These are phyloP conservation scores for Pisolithus microcarpus DNA, from an alignment of 768 basidiomycete genomes.

Conservation along the genomic window DNA sequence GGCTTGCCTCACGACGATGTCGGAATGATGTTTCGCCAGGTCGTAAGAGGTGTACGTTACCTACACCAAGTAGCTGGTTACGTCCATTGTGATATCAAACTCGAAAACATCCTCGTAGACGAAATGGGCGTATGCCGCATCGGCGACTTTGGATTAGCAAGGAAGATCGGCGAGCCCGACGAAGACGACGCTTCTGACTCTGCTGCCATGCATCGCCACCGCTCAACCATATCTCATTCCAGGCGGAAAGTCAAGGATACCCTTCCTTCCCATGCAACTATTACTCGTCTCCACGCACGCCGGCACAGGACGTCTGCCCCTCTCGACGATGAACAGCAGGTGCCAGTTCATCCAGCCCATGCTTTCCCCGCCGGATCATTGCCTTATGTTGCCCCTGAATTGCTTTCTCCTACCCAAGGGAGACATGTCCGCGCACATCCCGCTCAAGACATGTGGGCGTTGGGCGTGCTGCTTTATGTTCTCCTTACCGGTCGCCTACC, in stretches of 20 bases:
- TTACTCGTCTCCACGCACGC: slow-evolving; percentile 25
- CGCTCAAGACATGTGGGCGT: slow-evolving; percentile 92
- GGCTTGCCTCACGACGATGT: slow-evolving; percentile 71
- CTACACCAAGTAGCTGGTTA: slow-evolving; percentile 69
- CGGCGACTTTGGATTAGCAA: slow-evolving; percentile 77
- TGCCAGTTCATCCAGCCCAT: slow-evolving; percentile 27
- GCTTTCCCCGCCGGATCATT: slow-evolving; percentile 75
- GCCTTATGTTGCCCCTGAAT: slow-evolving; percentile 86
- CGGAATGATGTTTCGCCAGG: slow-evolving; percentile 80
- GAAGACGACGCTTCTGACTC: slow-evolving; percentile 26
- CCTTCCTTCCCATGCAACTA: slow-evolving; percentile 11
- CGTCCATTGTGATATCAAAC: slow-evolving; percentile 92
- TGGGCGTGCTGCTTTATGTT: slow-evolving; percentile 84
- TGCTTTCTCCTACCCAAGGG: slow-evolving; percentile 52
- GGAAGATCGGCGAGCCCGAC: slow-evolving; percentile 48
- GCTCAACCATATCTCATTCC: slow-evolving; percentile 23
- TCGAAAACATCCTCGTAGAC: slow-evolving; percentile 93
- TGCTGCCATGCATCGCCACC: slow-evolving; percentile 14
- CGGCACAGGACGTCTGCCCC: slow-evolving; percentile 47
- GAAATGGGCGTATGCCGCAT: slow-evolving; percentile 84
- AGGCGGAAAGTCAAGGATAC: slow-evolving; percentile 19
- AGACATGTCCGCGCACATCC: slow-evolving; percentile 36
- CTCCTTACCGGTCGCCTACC: slow-evolving; percentile 82
- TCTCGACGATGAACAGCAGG: slow-evolving; percentile 22
- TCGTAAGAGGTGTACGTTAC: slow-evolving; percentile 76